A percentile compares a stretch with the other conserved stretches of the same genome.
These are phyloP conservation scores for Saturnispora serradocipensis DNA, from an alignment of 805 yeast species.

Conservation along the genomic window DNA sequence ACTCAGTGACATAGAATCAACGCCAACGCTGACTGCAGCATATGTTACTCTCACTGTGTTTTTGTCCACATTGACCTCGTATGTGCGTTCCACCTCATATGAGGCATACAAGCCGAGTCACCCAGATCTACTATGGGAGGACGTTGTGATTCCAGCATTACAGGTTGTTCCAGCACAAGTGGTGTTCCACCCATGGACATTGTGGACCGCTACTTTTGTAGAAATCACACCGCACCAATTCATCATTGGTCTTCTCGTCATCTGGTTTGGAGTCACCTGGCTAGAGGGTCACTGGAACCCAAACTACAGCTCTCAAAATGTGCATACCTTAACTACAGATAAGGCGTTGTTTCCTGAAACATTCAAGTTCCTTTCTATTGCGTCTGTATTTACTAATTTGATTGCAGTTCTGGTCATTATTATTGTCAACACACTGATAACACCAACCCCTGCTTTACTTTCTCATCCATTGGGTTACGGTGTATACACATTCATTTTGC, in stretches of 20 bases:
- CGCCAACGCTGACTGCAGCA: conserved; percentile 28
- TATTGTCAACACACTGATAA: conserved; percentile 26
- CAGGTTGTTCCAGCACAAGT: conserved; percentile 57
- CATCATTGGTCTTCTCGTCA: conserved; percentile 29
- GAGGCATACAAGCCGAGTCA: conserved; percentile 15
- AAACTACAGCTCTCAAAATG: conserved; percentile 3
- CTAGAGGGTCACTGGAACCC: conserved; percentile 42
- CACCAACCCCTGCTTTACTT: conserved; percentile 30
- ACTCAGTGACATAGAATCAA: neutral
- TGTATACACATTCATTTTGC: conserved; percentile 37
- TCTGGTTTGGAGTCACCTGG: conserved; percentile 36
- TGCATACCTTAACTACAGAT: neutral
- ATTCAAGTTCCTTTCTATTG: conserved; percentile 39
- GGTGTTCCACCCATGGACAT: conserved; percentile 53
- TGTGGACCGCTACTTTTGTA: conserved; percentile 54
- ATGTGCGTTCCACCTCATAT: conserved; percentile 33
- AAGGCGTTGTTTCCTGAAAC: conserved; percentile 32
- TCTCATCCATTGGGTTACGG: conserved; percentile 44
- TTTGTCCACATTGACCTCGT: conserved; percentile 34
- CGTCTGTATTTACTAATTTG: conserved; percentile 49
- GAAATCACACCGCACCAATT: conserved; percentile 44
- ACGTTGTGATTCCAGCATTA: conserved; percentile 39
- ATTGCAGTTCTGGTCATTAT: conserved; percentile 31
- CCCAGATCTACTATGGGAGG: conserved; percentile 27
- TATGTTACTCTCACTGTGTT: conserved; percentile 32